Base-by-base conservation (phyloP, 495 filamentous ascomycete genomes). In the Bryoglossum gracile region DNA sequence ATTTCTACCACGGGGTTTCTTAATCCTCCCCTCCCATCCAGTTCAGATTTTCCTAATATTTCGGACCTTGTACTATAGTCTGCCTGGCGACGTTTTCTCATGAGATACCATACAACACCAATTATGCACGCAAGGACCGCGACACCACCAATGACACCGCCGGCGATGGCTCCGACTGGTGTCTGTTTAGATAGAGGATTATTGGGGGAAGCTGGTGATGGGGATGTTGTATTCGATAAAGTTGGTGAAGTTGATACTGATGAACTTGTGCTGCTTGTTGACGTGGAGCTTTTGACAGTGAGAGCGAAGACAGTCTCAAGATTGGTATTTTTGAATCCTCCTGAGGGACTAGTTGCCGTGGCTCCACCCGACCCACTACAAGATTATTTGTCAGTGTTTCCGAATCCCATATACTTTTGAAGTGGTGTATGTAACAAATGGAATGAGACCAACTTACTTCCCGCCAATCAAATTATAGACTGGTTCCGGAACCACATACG, bases 131-230 rank as follows among this genome's bases (percentile, higher is more conserved):
- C 37, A 18, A 40, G 37, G 37, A 23, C 4, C 3, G 37, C 37
- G 13, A 40, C 18, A 18, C 37, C 37, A 21, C 37, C 37, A 3
- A 40, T 23, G 14, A 40, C 14, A 23, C 6, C 37, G 37, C 37
- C 37, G 22, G 18, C 37, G 13, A 40, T 40, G 13, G 37, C 4
- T 5, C 37, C 37, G 3, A 40, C 18, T 40, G 37, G 37, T 5
- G 37, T 40, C 22, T n/a, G 22, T 23, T 40, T 40, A 3, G 13
- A 2, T 6, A 19, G 13, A 40, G 37, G 37, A 18, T 10, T 23
- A 40, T 40, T 40, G 37, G 37, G 22, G 13, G 37, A 40, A 23
- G 11, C 18, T 40, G 37, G 14, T 18, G 37, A 23, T 40, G 37
- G 18, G 4, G 9, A 5, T 4, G 4, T 21, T 21, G 6, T 18